Evolutionary conservation across 306 rosid genomes (phyloP), one percentile per base, ranked within the genome.

Genomic region (Myrica gale): DNA sequence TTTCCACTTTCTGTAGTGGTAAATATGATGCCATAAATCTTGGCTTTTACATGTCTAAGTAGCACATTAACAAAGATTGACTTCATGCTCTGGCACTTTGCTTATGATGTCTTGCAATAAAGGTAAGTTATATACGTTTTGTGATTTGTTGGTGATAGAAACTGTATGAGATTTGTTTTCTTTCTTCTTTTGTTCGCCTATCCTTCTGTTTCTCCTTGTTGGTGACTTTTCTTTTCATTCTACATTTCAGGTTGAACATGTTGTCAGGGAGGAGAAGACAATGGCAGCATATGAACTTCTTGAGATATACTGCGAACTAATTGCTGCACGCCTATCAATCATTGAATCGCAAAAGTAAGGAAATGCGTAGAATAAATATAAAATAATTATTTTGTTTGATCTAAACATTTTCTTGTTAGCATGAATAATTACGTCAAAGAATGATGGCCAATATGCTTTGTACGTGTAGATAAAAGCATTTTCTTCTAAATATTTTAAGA

Each of bases 291-390:
- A 89, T 60, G 94, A 95, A 68, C 97, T 95, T 78, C 60, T 95
- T 44, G 93, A 92, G 80, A 85, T 92, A 88, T 95, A 90, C 80
- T 95, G 99, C 54, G 99, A 95, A 82, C 93, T 92, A 51, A 88
- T 90, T n/a, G 88, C 82, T 0, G 93, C 96, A 19, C 96, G 99
- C 70, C 73, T 92, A 89, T 87, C 96, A 17, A 88, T 95, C 75
- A 89, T 92, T 68, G 99, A 92, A 79, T 87, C 97, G n/a, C 99
- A 92, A 54, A 95, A 92, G 99, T 95, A 95, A 39, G 88, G 80
- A n/a, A 68, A 81, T 55, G 6, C 32, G 0, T 70, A 53, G 5
- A 26, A 26, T 26, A 11, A 21, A 43, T 20, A 57, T 13, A 41
- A 16, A 42, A 3, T 17, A 17, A 32, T 68, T 65, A 6, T 2